These are phyloP conservation scores for Larix kaempferi DNA, from an alignment of 75 land plant genomes.

Conservation along the genomic window DNA sequence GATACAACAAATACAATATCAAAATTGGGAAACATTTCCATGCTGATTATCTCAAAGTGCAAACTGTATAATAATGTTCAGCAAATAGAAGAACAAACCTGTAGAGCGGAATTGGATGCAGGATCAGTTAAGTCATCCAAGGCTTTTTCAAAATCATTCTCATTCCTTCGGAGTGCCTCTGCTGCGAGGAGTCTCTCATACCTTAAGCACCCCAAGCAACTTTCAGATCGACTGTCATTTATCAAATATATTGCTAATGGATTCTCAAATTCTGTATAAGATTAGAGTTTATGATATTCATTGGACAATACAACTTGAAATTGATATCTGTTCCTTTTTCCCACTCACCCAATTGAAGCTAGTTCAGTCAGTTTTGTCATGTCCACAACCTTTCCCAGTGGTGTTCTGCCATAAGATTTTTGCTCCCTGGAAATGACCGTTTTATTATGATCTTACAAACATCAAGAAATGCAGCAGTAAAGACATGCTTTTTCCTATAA, in stretches of 20 bases:
- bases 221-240: not conserved
- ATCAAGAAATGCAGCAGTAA: not conserved
- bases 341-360: conserved; percentile 75
- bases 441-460: not conserved
- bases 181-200: conserved; percentile 75
- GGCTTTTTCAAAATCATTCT: conserved; percentile 73
- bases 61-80: not conserved
- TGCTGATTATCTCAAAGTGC: not conserved
- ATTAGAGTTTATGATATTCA: not conserved
- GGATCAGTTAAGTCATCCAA: conserved; percentile 83
- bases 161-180: conserved; percentile 90
- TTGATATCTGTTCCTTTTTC: not conserved
- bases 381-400: conserved; percentile 67
- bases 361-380: conserved; percentile 51
- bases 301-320: not conserved
- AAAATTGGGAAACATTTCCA: not conserved
- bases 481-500: not conserved
- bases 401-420: conserved; percentile 76
- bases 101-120: conserved; percentile 53
- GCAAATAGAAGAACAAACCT: conserved; percentile 32
- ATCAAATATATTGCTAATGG: not conserved
- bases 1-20: not conserved
- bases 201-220: conserved; percentile 27
- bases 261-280: conserved; percentile 1
- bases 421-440: conserved; percentile 67